Percentiles rank a stretch among this genome's conserved stretches.
Conservation (phyloP, 352 stramenopile species). For the Phytophthora europaea region DNA sequence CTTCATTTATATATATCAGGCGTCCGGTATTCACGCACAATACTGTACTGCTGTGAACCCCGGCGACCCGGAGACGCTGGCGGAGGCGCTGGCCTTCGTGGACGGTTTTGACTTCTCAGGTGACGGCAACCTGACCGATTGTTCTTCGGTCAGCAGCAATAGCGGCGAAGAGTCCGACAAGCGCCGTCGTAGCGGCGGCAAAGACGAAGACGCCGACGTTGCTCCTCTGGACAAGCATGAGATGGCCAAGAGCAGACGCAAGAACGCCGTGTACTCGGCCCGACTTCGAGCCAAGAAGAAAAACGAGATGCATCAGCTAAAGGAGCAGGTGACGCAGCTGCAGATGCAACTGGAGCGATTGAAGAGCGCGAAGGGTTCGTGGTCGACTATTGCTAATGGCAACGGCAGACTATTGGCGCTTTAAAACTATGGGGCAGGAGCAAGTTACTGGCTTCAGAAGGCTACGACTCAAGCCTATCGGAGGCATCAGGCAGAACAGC, state of each 20-base stretch:
- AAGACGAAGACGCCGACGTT: neutral
- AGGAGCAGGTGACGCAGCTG: constrained; percentile 25
- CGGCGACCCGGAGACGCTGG: constrained; percentile 25
- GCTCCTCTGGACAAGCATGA: constrained; percentile 17
- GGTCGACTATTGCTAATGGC: neutral
- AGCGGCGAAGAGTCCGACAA: constrained; percentile 11
- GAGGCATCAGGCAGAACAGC: constrained; percentile 24
- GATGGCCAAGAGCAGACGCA: constrained; percentile 20
- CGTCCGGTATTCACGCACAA: no score
- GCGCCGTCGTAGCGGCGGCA: constrained; percentile 1
- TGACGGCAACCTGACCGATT: constrained; percentile 6
- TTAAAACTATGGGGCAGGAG: neutral
- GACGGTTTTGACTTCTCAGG: constrained; percentile 29
- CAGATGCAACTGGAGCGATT: constrained; percentile 36
- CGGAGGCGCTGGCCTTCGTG: constrained; percentile 38
- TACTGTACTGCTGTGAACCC: no score
- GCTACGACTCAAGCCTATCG: constrained; percentile 16
- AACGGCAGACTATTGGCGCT: neutral
- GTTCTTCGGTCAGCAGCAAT: constrained; percentile 14
- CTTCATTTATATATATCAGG: no score
- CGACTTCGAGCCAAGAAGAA: constrained; percentile 39
- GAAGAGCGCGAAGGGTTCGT: constrained; percentile 2
- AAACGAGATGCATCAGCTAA: constrained; percentile 27
- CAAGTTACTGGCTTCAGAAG: constrained; percentile 26
- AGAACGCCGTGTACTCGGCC: constrained; percentile 31